Conservation (phyloP, 495 filamentous ascomycete species). For the Neurospora terricola region DNA sequence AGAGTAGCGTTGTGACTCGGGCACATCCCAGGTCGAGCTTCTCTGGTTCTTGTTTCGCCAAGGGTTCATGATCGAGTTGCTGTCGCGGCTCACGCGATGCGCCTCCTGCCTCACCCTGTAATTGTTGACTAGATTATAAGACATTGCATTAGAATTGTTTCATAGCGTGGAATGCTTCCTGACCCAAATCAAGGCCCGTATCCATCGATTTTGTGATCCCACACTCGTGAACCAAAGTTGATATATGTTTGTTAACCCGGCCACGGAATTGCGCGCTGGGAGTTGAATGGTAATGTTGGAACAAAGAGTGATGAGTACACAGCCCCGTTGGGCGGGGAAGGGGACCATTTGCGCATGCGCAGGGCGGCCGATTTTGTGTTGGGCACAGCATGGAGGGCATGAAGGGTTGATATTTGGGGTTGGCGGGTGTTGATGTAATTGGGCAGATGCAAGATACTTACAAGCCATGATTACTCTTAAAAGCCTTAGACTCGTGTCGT, state of each 20-base stretch:
- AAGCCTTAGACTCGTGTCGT: background rate
- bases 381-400: background rate
- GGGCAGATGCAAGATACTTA: background rate
- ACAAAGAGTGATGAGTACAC: background rate
- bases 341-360: background rate
- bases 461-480: background rate
- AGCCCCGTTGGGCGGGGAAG: background rate
- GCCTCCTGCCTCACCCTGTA: conserved; percentile 22
- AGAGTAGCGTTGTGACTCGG: background rate
- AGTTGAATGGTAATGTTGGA: background rate
- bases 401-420: background rate
- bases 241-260: background rate
- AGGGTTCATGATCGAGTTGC: conserved; percentile 20
- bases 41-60: conserved; percentile 21
- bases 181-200: background rate
- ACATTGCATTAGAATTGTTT: conserved; percentile 20
- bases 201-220: background rate
- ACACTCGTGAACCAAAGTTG: background rate
- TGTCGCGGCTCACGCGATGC: conserved; percentile 19
- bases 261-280: background rate
- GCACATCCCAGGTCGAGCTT: conserved; percentile 8
- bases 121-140: conserved; percentile 23
- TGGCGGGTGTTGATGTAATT: background rate
- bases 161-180: background rate
- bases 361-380: background rate